Base-by-base conservation (phyloP, 176 grass and related monocot species). In the Dendrocalamus sinicus region DNA sequence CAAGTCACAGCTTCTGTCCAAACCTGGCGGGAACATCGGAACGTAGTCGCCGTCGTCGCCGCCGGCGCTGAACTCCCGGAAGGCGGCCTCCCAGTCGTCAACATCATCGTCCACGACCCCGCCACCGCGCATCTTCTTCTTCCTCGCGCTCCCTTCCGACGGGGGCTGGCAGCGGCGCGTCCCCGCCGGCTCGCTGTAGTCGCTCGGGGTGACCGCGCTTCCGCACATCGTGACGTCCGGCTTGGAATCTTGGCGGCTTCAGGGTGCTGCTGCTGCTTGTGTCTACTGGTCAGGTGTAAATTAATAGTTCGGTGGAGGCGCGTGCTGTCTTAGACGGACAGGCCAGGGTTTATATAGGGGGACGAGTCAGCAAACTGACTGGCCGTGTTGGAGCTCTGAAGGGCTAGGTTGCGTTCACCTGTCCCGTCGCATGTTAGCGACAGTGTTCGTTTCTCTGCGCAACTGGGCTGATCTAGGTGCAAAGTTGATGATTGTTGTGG, bases 51-150 rank as follows among this genome's bases (percentile, higher is more conserved):
- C 54, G 2, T 2, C 57, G 13, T 59, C 14, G 48, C 67, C 30
- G 20, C 8, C 14, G 58, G 20, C 71, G 71, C 41, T 10, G 72
- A 76, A 44, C 28, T 84, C 71, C n/a, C 7, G 71, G 71, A 75
- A 41, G 22, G 60, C 60, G 20, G 72, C 72, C 14, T 76, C 82
- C 82, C 82, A 84, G 46, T 52, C 30, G 48, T 69, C 47, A 12
- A 15, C 62, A 6, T 35, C 62, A 6, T 35, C 75, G 8, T 58
- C 73, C 51, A 11, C 5, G 12, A 54, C 9, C 73, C 73, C 20
- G 51, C 9, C 6, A 14, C 77, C 6, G 10, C 78, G 47, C 20
- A 54, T 54, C 51, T 81, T 6, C 12, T 69, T 6, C 7, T 3
- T 39, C 64, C 9, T 68, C 35, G 32, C 17, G 8, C 4, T 37